Percentiles rank a stretch among this genome's conserved stretches.
These are phyloP conservation scores for Aphanoascus verrucosus DNA, from an alignment of 2,329 filamentous ascomycete genomes.

Conservation along the genomic window DNA sequence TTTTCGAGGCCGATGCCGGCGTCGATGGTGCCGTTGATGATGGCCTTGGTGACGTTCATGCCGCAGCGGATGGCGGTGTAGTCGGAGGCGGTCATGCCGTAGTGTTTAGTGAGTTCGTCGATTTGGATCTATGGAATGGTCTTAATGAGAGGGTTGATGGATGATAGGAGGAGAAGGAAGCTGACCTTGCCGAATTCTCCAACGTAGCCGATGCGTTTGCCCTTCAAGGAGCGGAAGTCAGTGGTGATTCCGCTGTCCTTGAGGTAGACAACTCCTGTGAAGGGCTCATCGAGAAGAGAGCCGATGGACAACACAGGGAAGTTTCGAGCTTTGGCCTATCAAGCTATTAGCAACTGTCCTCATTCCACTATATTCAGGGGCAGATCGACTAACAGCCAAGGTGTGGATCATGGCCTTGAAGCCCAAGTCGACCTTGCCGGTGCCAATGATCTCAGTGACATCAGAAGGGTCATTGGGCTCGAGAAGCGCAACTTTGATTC, in stretches of 20 bases:
- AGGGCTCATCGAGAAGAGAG: slow-evolving; percentile 67
- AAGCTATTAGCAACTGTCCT: neutral
- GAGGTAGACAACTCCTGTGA: slow-evolving; percentile 68
- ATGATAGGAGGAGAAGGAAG: neutral
- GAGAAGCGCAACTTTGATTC: slow-evolving; percentile 64
- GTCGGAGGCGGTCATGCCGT: slow-evolving; percentile 60
- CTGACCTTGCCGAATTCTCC: slow-evolving; percentile 62
- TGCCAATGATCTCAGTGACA: slow-evolving; percentile 71
- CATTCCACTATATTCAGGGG: neutral
- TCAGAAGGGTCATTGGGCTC: slow-evolving; percentile 73
- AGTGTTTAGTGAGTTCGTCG: slow-evolving; percentile 67
- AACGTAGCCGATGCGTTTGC: slow-evolving; percentile 68
- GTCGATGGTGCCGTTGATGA: slow-evolving; percentile 61
- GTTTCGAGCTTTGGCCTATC: slow-evolving; percentile 59
- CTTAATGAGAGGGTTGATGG: neutral
- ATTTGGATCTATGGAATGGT: slow-evolving; percentile 56
- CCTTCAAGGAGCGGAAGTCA: slow-evolving; percentile 64
- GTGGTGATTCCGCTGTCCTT: slow-evolving; percentile 62
- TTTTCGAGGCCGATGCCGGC: slow-evolving; percentile 70
- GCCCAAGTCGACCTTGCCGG: slow-evolving; percentile 63
- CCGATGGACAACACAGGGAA: slow-evolving; percentile 65
- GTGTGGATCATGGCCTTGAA: slow-evolving; percentile 83
- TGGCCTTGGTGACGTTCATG: slow-evolving; percentile 70
- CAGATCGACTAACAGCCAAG: slow-evolving; percentile 45
- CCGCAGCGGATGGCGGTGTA: slow-evolving; percentile 69